A percentile compares a stretch with the other conserved stretches of the same genome.
Conservation (phyloP, 2,329 filamentous ascomycete species). For the Pseudocercospora pini-densiflorae region DNA sequence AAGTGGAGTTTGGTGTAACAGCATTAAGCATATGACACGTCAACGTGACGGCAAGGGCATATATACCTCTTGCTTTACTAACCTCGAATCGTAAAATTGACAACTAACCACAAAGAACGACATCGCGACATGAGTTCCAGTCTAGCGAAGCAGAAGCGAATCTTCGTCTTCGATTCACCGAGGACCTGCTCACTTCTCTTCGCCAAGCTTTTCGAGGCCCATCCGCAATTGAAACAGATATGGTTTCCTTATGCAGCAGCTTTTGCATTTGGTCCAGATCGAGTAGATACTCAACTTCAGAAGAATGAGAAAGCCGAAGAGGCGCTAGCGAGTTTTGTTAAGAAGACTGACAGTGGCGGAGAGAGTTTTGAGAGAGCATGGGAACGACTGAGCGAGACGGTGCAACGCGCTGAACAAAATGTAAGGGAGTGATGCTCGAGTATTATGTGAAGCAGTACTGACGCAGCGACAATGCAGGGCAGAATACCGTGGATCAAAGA, state of each 20-base stretch:
- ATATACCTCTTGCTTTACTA: neutral
- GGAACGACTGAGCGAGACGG: neutral
- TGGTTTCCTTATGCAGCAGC: neutral
- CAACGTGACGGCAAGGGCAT: neutral
- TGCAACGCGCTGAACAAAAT: neutral
- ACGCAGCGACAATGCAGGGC: neutral
- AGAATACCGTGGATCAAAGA: neutral
- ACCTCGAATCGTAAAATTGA: neutral
- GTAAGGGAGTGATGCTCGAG: neutral
- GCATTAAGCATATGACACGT: neutral
- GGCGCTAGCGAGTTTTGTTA: neutral
- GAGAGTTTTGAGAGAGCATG: neutral
- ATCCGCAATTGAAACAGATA: neutral
- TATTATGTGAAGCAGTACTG: neutral
- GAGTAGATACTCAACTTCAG: neutral
- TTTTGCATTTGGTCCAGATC: neutral
- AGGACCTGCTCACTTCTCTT: neutral
- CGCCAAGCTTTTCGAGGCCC: neutral
- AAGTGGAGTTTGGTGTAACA: neutral
- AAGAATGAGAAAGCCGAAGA: neutral
- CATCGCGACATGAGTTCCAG: neutral
- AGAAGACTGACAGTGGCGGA: neutral
- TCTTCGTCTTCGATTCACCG: neutral
- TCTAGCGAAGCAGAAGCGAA: neutral
- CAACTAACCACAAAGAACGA: neutral